Evolutionary conservation across 768 basidiomycete species (phyloP).

Genomic region (Mycena alexandri): DNA sequence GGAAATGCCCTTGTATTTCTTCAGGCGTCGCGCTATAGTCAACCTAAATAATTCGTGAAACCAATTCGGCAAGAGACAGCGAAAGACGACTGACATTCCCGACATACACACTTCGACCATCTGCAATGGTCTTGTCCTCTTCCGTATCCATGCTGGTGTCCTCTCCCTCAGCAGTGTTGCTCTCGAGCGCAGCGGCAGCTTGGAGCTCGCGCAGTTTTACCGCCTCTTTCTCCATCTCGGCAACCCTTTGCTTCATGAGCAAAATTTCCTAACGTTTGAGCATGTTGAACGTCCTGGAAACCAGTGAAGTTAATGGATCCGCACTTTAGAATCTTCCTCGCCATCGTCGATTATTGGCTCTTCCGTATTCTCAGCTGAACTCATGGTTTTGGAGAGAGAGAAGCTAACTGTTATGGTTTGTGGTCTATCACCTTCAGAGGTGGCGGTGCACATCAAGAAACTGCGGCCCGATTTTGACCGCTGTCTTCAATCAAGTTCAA

Average conservation of each 20-base stretch:
- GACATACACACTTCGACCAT: slow-evolving; percentile 91
- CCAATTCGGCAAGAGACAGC: slow-evolving; percentile 25
- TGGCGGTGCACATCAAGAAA: too few species aligned
- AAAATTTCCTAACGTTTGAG: slow-evolving; percentile 75
- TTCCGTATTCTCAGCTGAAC: slow-evolving; percentile 28
- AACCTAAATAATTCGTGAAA: slow-evolving; percentile 67
- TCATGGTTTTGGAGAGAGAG: slow-evolving; percentile 20
- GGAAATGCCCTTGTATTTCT: slow-evolving; percentile 97
- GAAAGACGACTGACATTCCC: slow-evolving; percentile 83
- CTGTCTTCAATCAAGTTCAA: too few species aligned
- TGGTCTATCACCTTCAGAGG: too few species aligned
- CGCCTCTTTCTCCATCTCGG: slow-evolving; percentile 94
- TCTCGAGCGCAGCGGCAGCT: slow-evolving; percentile 76
- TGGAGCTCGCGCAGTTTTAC: slow-evolving; percentile 90
- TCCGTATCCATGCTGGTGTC: slow-evolving; percentile 78
- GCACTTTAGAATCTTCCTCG: slow-evolving; percentile 75
- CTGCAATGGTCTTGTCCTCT: slow-evolving; percentile 86
- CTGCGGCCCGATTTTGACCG: too few species aligned
- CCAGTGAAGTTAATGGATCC: slow-evolving; percentile 16
- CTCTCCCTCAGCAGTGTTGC: slow-evolving; percentile 59
- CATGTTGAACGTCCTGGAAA: slow-evolving; percentile 31
- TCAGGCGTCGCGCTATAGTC: slow-evolving; percentile 98
- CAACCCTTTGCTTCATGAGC: slow-evolving; percentile 92
- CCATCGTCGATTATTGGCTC: slow-evolving; percentile 65
- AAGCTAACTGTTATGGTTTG: background rate